Conservation (phyloP, 179 eudicot species). For the Silene coronaria region DNA sequence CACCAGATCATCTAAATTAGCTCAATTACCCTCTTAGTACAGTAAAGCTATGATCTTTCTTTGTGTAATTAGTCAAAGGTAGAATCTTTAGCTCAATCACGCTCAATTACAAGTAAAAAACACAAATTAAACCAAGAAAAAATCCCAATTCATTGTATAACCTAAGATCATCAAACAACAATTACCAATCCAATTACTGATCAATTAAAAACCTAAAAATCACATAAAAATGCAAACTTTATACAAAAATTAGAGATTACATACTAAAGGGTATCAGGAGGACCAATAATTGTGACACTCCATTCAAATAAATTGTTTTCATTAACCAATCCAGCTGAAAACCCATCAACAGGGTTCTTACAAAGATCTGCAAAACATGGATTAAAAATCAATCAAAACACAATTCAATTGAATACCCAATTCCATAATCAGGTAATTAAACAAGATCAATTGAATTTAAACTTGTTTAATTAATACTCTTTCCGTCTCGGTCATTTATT, state of each 20-base stretch:
- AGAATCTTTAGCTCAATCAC: conserved; percentile 1
- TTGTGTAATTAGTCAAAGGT: not conserved
- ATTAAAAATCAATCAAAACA: conserved; percentile 2
- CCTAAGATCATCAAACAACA: conserved; percentile 17
- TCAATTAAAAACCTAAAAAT: conserved; percentile 7
- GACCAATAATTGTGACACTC: conserved; percentile 79
- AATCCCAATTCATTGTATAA: not conserved
- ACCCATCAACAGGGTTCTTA: conserved; percentile 77
- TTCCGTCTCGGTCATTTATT: not conserved
- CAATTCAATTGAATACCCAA: conserved; percentile 8
- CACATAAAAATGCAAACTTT: conserved; percentile 13
- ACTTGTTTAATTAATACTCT: too few species aligned
- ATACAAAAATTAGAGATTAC: conserved; percentile 18
- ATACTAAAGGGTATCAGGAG: conserved; percentile 78
- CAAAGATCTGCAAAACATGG: conserved; percentile 51
- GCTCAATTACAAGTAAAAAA: not conserved
- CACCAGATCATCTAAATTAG: conserved; percentile 14
- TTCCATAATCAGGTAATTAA: conserved; percentile 12
- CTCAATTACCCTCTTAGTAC: not conserved
- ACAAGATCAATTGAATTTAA: too few species aligned
- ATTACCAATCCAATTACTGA: conserved; percentile 7
- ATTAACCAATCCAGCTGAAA: conserved; percentile 77
- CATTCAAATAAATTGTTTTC: conserved; percentile 73
- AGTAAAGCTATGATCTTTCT: conserved; percentile 1
- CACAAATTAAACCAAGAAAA: not conserved